phyloP scores from a whole-genome alignment of 2,329 filamentous ascomycete species.

The Capronia epimyces region DNA sequence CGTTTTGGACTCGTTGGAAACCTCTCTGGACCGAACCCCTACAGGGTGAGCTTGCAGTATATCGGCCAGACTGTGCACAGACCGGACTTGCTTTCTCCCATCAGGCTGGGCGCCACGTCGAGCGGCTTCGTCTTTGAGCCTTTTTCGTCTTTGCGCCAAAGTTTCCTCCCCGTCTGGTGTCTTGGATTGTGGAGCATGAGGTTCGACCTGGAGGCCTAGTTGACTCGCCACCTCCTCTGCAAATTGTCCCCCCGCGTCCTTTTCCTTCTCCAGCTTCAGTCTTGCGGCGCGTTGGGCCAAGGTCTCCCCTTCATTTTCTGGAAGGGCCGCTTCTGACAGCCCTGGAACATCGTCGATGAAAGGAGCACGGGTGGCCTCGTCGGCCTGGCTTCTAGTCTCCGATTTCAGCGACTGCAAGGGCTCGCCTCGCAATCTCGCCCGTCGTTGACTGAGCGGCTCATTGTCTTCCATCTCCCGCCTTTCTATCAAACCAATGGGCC shows the following conservation, averaged over 20 bases:
- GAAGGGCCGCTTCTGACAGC: constrained; percentile 19
- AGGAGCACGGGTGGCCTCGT: constrained; percentile 26
- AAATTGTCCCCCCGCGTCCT: constrained; percentile 37
- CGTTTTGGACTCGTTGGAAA: constrained; percentile 14
- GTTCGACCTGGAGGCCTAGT: constrained; percentile 32
- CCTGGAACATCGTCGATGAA: constrained; percentile 32
- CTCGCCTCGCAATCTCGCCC: constrained; percentile 66
- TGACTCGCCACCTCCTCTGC: constrained; percentile 41
- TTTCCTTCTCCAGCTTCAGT: constrained; percentile 36
- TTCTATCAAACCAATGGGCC: constrained; percentile 50
- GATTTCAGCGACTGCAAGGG: constrained; percentile 35
- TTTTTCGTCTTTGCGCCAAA: constrained; percentile 42
- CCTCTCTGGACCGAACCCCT: constrained; percentile 24
- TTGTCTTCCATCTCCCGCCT: constrained; percentile 83
- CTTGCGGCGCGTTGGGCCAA: constrained; percentile 42
- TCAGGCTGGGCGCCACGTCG: constrained; percentile 10
- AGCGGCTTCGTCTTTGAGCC: constrained; percentile 40
- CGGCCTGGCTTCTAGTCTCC: constrained; percentile 11
- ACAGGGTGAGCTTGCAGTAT: constrained; percentile 52
- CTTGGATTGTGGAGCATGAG: constrained; percentile 23
- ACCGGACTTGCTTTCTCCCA: constrained; percentile 29
- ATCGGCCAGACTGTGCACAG: constrained; percentile 44
- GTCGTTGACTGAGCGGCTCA: constrained; percentile 74
- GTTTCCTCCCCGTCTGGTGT: constrained; percentile 40
- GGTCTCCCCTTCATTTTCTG: constrained; percentile 41